Conservation (phyloP, 2,329 filamentous ascomycete species). For the Ascochyta fabae region DNA sequence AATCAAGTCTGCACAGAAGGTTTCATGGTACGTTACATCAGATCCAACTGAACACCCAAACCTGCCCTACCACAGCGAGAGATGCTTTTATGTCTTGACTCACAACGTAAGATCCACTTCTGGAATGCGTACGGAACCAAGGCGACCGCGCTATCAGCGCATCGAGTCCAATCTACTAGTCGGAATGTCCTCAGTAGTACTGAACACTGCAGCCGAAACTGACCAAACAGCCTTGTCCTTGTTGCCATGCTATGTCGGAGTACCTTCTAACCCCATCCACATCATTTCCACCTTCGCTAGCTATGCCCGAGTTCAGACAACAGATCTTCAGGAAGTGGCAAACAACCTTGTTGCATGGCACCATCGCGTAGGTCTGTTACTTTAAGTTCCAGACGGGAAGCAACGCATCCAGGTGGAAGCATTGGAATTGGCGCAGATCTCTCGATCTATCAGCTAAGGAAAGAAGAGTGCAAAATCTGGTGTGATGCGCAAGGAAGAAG, state of each 20-base stretch:
- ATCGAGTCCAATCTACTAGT: not conserved
- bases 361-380: not conserved
- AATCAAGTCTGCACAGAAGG: not conserved
- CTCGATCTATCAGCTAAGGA: not conserved
- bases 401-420: not conserved
- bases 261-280: not conserved
- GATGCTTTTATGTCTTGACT: not conserved
- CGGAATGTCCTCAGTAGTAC: not conserved
- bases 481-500: not conserved
- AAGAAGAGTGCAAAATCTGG: not conserved
- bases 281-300: constrained; percentile 18
- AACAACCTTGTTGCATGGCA: not conserved
- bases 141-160: not conserved
- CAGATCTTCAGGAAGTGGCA: constrained; percentile 3
- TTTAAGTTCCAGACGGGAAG: constrained; percentile 1
- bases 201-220: not conserved
- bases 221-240: not conserved
- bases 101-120: not conserved
- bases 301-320: constrained; percentile 6
- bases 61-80: constrained; percentile 1
- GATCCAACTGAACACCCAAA: not conserved
- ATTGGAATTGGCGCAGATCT: constrained; percentile 2
- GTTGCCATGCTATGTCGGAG: not conserved
- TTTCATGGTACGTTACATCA: constrained; percentile 11
- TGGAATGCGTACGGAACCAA: constrained; percentile 3